Evolutionary conservation across 306 rosid genomes (phyloP).

Genomic region (Albizia julibrissin): DNA sequence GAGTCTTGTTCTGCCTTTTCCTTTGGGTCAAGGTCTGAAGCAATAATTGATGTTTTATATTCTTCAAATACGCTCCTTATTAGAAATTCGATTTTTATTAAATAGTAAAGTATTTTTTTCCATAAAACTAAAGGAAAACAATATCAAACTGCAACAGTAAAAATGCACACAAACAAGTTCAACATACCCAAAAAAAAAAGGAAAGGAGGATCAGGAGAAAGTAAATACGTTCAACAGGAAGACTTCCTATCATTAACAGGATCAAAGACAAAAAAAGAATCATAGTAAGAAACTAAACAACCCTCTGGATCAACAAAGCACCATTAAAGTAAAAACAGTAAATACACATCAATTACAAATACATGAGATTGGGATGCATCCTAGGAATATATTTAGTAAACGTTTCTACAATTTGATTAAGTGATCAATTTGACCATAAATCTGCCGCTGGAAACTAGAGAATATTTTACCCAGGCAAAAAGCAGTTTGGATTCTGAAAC

Average conservation of each 20-base stretch:
- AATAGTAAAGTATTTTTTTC: neutral
- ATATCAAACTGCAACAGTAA: neutral
- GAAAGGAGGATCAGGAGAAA: neutral
- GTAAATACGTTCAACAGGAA: slow-evolving; percentile 16
- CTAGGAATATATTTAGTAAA: slow-evolving; percentile 10
- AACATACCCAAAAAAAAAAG: neutral
- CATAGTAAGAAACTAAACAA: slow-evolving; percentile 12
- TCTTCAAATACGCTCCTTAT: neutral
- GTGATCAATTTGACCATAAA: slow-evolving; percentile 9
- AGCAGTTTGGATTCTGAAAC: slow-evolving; percentile 56
- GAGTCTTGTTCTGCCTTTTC: neutral
- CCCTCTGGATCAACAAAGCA: neutral
- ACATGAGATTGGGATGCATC: slow-evolving; percentile 12
- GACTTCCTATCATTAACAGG: neutral
- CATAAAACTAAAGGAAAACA: neutral
- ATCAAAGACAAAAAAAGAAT: slow-evolving; percentile 28
- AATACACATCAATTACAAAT: slow-evolving; percentile 4
- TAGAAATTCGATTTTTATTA: neutral
- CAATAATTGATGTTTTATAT: neutral
- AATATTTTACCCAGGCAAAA: slow-evolving; percentile 80
- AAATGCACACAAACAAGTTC: neutral
- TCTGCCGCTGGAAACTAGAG: slow-evolving; percentile 1
- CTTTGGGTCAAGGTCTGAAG: neutral
- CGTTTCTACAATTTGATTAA: neutral
- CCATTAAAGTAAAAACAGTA: slow-evolving; percentile 14